phyloP scores from a whole-genome alignment of 2,329 filamentous ascomycete species.

The Aspergillus pseudoviridinutans region DNA sequence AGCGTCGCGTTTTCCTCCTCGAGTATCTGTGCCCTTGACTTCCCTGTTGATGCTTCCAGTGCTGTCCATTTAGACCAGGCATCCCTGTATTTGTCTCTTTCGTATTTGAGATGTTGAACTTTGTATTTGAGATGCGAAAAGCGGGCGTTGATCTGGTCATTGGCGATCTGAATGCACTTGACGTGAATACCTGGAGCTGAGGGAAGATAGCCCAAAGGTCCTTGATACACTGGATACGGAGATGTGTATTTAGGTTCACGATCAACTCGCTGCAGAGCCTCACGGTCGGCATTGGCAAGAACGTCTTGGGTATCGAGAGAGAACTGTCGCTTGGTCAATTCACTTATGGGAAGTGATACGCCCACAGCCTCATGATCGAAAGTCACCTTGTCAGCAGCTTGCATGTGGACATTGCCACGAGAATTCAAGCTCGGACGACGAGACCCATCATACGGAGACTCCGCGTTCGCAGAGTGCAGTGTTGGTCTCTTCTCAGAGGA shows the following conservation, averaged over 20 bases:
- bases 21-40: slow-evolving; percentile 17
- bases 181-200: slow-evolving; percentile 28
- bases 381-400: neutral
- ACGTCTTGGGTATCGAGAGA: slow-evolving; percentile 19
- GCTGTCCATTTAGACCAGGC: slow-evolving; percentile 19
- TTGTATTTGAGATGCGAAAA: slow-evolving; percentile 19
- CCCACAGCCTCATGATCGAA: neutral
- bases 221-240: slow-evolving; percentile 27
- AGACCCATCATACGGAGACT: neutral
- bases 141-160: slow-evolving; percentile 19
- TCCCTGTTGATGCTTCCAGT: slow-evolving; percentile 26
- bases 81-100: slow-evolving; percentile 28
- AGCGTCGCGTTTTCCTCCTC: slow-evolving; percentile 20
- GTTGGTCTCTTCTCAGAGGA: neutral
- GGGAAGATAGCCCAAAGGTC: slow-evolving; percentile 25
- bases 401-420: neutral
- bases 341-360: slow-evolving; percentile 10
- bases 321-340: slow-evolving; percentile 21
- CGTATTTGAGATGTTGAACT: slow-evolving; percentile 21
- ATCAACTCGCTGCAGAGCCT: slow-evolving; percentile 18
- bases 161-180: slow-evolving; percentile 22
- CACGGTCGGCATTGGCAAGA: slow-evolving; percentile 17
- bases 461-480: neutral
- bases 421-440: neutral
- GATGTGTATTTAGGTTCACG: slow-evolving; percentile 24